Evolutionary conservation across 1,284 basidiomycete genomes (phyloP), one percentile per base, ranked within the genome.

Genomic region (Cystobasidiaceae sp.): DNA sequence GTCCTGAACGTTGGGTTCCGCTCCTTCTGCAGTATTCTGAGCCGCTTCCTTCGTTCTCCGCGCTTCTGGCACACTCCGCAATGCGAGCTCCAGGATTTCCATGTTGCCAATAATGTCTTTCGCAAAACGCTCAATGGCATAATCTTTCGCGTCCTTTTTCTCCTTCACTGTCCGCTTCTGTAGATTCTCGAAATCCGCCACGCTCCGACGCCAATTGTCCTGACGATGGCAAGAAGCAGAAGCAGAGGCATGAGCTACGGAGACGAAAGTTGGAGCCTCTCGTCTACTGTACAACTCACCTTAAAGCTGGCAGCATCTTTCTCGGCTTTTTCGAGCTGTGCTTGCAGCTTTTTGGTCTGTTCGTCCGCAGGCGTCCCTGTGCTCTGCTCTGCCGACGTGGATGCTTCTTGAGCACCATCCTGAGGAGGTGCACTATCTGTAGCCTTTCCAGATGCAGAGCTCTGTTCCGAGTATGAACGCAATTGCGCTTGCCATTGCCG

Each of bases 131-230:
- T 88, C 83, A 75, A 98, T 93, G 66, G 93, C 93, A 78, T 89
- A 94, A 78, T 97, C 92, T 68, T 86, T 85, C 19, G 92, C 90
- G 77, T 91, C 89, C 75, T 89, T 84, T 81, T 91, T 93, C 79
- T 98, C 94, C 69, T 90, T 84, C 28, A 86, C 85, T 62, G 90
- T 83, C 72, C 93, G 91, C 66, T 92, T 87, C 76, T 93, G 90
- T 54, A 97, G 82, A 77, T 97, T 99, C 69, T 97, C 82, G 79
- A 92, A 91, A 80, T 98, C 94, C 70, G 94, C 96, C 67, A 73
- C 61, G 52, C 51, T 64, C 5, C 52, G 51, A 19, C 46, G 51
- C 61, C 61, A 64, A 23, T 56, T 64, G 43, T 64, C 61, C 61
- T 64, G 41, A 33, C 25, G n/a, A n/a, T 8, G 8, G 27, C 39